A percentile compares a stretch with the other conserved stretches of the same genome.
Conservation (phyloP, 352 stramenopile genomes). For the Phytophthora fragariaefolia region DNA sequence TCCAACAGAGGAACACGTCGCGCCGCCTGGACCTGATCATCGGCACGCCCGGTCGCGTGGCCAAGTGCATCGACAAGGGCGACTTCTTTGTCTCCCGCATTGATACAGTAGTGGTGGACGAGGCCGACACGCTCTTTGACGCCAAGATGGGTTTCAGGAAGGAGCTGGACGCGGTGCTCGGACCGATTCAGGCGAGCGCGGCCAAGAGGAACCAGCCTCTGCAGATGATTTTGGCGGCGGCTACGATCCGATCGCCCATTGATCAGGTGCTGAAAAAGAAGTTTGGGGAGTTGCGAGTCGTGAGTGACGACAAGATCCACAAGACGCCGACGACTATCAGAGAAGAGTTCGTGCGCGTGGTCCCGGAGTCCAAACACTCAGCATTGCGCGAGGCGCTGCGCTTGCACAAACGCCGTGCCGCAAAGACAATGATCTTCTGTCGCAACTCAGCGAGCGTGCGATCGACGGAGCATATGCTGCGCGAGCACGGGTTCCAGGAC, state of each 20-base stretch:
- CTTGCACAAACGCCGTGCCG: conserved; percentile 42
- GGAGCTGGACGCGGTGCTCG: conserved; percentile 76
- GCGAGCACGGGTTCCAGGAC: conserved; percentile 67
- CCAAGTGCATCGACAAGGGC: conserved; percentile 71
- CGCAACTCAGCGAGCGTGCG: conserved; percentile 74
- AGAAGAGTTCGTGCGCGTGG: conserved; percentile 75
- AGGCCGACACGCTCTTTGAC: conserved; percentile 84
- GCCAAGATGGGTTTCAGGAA: conserved; percentile 84
- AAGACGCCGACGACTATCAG: conserved; percentile 64
- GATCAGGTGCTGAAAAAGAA: conserved; percentile 78
- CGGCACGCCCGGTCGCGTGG: conserved; percentile 74
- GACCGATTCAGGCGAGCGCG: conserved; percentile 67
- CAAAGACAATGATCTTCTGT: conserved; percentile 83
- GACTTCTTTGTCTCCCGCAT: conserved; percentile 85
- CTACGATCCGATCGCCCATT: conserved; percentile 71
- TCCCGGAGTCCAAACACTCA: conserved; percentile 72
- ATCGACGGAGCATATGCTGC: conserved; percentile 85
- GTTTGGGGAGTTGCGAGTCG: conserved; percentile 64
- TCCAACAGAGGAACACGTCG: conserved; percentile 59
- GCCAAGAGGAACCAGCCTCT: conserved; percentile 59
- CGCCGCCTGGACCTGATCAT: conserved; percentile 74
- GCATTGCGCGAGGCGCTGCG: conserved; percentile 65
- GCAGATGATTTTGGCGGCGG: conserved; percentile 77
- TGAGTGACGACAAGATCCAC: conserved; percentile 76
- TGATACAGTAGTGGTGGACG: conserved; percentile 73